Percentiles rank a stretch among this genome's conserved stretches.
Evolutionary conservation across 2,329 filamentous ascomycete genomes (phyloP).

Genomic region (Paramyrothecium sp.): DNA sequence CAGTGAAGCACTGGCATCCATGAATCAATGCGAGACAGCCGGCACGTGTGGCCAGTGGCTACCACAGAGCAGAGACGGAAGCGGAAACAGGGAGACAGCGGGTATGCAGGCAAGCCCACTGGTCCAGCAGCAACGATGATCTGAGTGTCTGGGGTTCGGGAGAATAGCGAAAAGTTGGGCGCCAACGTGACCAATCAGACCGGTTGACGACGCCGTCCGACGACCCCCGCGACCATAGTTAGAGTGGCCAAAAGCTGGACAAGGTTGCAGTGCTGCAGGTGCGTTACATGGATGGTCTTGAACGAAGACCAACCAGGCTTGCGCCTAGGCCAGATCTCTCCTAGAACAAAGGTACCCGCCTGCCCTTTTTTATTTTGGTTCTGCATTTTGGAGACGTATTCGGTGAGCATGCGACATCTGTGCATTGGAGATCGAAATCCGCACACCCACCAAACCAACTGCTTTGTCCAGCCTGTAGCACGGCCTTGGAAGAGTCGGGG

Average conservation of each 20-base stretch:
- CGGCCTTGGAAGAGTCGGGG: too few relatives aligned
- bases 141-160: neutral
- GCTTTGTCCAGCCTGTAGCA: too few relatives aligned
- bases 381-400: too few relatives aligned
- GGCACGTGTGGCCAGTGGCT: neutral
- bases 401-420: too few relatives aligned
- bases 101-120: neutral
- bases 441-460: too few relatives aligned
- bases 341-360: too few relatives aligned
- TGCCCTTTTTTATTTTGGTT: too few relatives aligned
- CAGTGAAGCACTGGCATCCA: too few relatives aligned
- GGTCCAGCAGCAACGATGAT: neutral
- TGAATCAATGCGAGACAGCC: neutral
- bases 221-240: slow-evolving; percentile 13
- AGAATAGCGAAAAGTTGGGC: slow-evolving; percentile 23
- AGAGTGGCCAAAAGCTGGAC: neutral
- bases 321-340: neutral
- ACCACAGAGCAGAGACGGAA: neutral
- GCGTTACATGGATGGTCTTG: neutral
- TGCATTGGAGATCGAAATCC: too few relatives aligned
- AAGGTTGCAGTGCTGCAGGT: neutral
- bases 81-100: neutral
- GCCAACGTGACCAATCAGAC: slow-evolving; percentile 33
- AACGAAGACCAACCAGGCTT: neutral
- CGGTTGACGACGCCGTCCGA: slow-evolving; percentile 11